Evolutionary conservation across 2,329 filamentous ascomycete species (phyloP).

Genomic region (Phialophora verrucosa): DNA sequence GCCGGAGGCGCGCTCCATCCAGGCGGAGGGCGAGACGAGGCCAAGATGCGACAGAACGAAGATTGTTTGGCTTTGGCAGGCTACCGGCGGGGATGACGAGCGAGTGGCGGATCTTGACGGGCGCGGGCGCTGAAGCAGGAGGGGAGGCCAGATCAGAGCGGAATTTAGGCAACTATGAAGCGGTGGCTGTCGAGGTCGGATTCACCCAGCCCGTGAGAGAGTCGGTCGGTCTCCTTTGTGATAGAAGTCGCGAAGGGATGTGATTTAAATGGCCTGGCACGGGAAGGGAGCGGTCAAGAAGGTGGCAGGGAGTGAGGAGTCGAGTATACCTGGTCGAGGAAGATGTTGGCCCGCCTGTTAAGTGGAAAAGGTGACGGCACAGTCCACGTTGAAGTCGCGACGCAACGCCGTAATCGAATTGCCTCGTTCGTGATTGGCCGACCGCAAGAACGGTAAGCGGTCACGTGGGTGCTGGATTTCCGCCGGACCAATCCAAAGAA

Average conservation of each 20-base stretch:
- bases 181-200: not conserved
- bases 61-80: not conserved
- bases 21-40: not conserved
- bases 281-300: conserved; percentile 8
- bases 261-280: not conserved
- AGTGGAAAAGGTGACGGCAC: conserved; percentile 29
- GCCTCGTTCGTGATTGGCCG: conserved; percentile 28
- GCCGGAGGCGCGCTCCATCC: conserved; percentile 23
- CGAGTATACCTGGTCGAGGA: conserved; percentile 21
- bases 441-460: not conserved
- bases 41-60: not conserved
- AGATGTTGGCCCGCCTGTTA: conserved; percentile 13
- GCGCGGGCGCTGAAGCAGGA: not conserved
- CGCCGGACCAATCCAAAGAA: not conserved
- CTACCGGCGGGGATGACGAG: not conserved
- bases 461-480: not conserved
- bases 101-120: not conserved
- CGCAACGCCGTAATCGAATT: conserved; percentile 21
- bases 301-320: conserved; percentile 15
- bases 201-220: not conserved
- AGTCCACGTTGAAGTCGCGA: conserved; percentile 23
- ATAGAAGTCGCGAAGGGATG: not conserved
- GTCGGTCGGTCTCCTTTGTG: not conserved
- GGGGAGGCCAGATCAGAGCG: not conserved
- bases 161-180: conserved; percentile 18